A percentile compares a stretch with the other conserved stretches of the same genome.
phyloP scores from a whole-genome alignment of 225 moss, liverwort and hornwort genomes.

The Physcomitrellopsis africana region DNA sequence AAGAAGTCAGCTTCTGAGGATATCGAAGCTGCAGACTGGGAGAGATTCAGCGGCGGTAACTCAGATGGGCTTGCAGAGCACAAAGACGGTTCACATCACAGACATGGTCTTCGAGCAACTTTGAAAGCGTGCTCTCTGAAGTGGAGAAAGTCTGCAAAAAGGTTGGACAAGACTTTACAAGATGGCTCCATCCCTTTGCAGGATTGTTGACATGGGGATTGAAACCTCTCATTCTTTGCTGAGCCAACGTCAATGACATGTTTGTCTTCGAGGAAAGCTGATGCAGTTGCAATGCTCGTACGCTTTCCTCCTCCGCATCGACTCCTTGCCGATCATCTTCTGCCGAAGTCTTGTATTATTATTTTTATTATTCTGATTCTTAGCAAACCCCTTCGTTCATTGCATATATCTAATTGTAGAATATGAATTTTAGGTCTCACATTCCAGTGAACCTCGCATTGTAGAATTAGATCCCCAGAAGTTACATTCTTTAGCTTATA shows the following conservation, averaged over 20 bases:
- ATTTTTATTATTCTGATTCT: not conserved
- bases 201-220: constrained; percentile 25
- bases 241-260: not conserved
- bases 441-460: constrained; percentile 37
- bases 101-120: constrained; percentile 58
- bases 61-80: constrained; percentile 43
- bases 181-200: constrained; percentile 58
- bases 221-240: not conserved
- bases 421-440: constrained; percentile 42
- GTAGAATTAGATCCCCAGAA: constrained; percentile 27
- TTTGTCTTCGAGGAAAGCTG: not conserved
- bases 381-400: no score
- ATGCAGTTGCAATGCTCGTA: not conserved
- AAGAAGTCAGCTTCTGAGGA: constrained; percentile 61
- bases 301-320: no score
- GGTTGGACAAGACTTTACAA: constrained; percentile 53
- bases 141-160: constrained; percentile 63
- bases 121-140: constrained; percentile 64
- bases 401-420: constrained; percentile 32
- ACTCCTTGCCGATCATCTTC: not conserved
- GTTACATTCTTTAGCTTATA: constrained; percentile 22
- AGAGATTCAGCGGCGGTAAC: constrained; percentile 40
- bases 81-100: constrained; percentile 48
- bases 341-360: constrained; percentile 31
- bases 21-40: constrained; percentile 51